Evolutionary conservation across 1,284 basidiomycete species (phyloP), one percentile per base, ranked within the genome.

Genomic region (Cutaneotrichosporon arboriforme): DNA sequence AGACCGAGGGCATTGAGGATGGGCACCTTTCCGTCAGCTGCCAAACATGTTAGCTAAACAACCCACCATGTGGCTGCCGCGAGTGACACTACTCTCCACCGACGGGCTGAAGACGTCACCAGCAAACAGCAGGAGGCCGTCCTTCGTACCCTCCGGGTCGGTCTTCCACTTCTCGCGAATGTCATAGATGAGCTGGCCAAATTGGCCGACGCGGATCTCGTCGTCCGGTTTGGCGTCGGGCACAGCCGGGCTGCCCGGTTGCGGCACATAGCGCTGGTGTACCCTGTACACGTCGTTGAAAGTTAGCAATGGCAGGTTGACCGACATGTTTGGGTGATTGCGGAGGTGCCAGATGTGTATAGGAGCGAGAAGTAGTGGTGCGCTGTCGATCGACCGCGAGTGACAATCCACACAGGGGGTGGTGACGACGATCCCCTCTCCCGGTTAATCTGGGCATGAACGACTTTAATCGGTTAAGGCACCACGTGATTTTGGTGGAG

Each of bases 11-110:
- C 68, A 46, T 92, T 91, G 76, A 91, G 81, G 17, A 91, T 81
- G 3, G 88, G 88, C 20, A 90, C 86, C 87, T 72, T 39, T 7
- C 4, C 1, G 40, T 57, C n/a, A 57, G 50, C 22, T 3, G 18
- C 10, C 20, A 8, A 3, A 9, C 38, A 3, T 18, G 14, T 4
- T 23, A 22, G 21, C 34, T 36, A 3, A 12, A 20, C 10, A 14
- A 56, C 79, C 64, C 61, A 90, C 88, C 88, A 94, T 88, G 80
- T 94, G 90, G 55, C 86, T 90, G 39, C 91, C 91, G 69, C 91
- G 78, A 4, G 90, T 93, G 20, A 96, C 84, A 8, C 85, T 84
- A 63, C 85, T 88, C 74, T 93, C 90, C 1, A 90, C 81, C 3
- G 86, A 88, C 0, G 90, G 90, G 17, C 85, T 84, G 69, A 91